Evolutionary conservation across 2,329 filamentous ascomycete species (phyloP).

Genomic region (Hypoxylon sp.): DNA sequence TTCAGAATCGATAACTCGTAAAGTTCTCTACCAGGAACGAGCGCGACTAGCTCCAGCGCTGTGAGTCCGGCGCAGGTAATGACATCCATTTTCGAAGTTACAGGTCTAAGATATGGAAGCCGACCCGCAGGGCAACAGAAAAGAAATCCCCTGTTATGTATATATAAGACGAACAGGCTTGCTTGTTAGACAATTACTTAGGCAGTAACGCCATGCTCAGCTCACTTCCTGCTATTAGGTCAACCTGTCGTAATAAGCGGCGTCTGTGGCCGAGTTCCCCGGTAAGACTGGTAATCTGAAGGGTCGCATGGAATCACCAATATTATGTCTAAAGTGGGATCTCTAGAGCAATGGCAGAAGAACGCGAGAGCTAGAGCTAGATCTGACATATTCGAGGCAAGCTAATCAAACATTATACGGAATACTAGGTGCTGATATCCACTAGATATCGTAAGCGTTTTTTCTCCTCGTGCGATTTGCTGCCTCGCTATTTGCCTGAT

Average conservation of each 20-base stretch:
- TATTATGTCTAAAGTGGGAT: slow-evolving; percentile 8
- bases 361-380: slow-evolving; percentile 13
- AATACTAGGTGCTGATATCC: neutral
- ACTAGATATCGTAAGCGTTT: neutral
- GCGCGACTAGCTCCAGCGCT: slow-evolving; percentile 26
- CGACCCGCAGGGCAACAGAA: neutral
- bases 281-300: neutral
- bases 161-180: too few relatives aligned
- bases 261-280: neutral
- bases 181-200: too few relatives aligned
- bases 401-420: slow-evolving; percentile 2
- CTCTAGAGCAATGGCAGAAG: slow-evolving; percentile 5
- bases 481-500: neutral
- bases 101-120: neutral
- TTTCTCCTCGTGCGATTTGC: slow-evolving; percentile 2
- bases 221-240: neutral
- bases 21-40: slow-evolving; percentile 8
- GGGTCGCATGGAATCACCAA: neutral
- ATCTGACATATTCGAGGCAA: neutral
- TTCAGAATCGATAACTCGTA: neutral
- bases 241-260: neutral
- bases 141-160: slow-evolving; percentile 4
- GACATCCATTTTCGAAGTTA: slow-evolving; percentile 39
- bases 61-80: slow-evolving; percentile 31
- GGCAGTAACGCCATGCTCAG: neutral